Base-by-base conservation (phyloP, 345 rosid species). In the Eucalyptus tenuipes region DNA sequence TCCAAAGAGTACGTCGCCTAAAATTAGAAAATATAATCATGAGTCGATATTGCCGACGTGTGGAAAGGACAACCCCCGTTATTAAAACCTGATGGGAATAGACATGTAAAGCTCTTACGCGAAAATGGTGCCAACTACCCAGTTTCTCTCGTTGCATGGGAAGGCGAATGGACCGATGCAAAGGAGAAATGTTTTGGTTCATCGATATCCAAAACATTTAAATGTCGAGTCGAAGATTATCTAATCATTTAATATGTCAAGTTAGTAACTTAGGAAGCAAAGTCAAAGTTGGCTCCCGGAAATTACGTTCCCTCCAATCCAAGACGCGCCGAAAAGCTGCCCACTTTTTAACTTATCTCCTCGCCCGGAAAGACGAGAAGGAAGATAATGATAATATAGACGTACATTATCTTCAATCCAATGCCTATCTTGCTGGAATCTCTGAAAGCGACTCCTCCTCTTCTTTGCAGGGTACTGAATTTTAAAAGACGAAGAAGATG, bases 121-220 rank as follows among this genome's bases (percentile, higher is more conserved):
- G 1, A 27, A 59, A 11, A 59, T 2, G 7, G 15, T 59, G 7
- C 16, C 15, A 3, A 59, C 3, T 59, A 29, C 8, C 33, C 7
- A 29, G 2, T 61, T 61, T 29, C 4, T 61, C 68, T 61, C 7
- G 33, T 61, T 61, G 15, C 68, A 61, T 27, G 31, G 15, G 17
- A 61, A 29, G 0, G 33, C 2, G 4, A 27, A 61, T 6, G 68
- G 17, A 61, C 13, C 7, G 7, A 25, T 12, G 1, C 1, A 3
- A 13, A 2, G 5, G 13, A 1, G 13, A 55, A 55, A 55, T 4
- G 61, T 10, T 27, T 8, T 13, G 18, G 18, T 33, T 33, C 18
- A 71, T 33, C 2, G 1, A 33, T 10, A 17, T 5, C 80, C 9
- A 17, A 17, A 9, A 1, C 24, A 18, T 18, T 31, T 4, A 16